Evolutionary conservation across 2,329 filamentous ascomycete genomes (phyloP), one percentile per base, ranked within the genome.

Genomic region (Chaetomiaceae sp.): DNA sequence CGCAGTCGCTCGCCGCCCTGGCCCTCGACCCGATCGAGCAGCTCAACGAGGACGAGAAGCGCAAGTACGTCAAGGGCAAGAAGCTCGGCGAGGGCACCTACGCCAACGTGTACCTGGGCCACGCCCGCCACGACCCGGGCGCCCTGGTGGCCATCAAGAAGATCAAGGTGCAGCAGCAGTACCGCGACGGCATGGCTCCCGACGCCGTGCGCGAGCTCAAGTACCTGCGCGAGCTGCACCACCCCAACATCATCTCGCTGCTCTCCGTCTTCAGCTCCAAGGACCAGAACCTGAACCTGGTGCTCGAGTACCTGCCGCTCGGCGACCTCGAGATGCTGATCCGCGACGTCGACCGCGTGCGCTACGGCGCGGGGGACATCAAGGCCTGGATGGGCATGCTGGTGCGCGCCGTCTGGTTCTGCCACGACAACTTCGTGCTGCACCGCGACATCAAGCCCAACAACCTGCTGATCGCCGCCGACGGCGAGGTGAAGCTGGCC

Each of bases 321-420:
- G 91, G 93, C 55, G 93, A 98, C 67, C 77, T 98, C 22, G 88
- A 97, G 67, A 88, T 90, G 76, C 79, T 98, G 49, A 95, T 95
- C 65, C 87, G 88, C 64, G 90, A 97, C 67, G 81, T 78, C 24
- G 78, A 83, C 37, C 72, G 73, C 44, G 83, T 96, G 38, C 80
- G 82, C 45, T 97, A 97, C 65, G 86, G 86, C 51, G 79, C 81
- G 10, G 86, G 87, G 15, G 93, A 98, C 65, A 89, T 97, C 66
- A 98, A 98, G 66, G 86, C 89, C 14, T 98, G 93, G 93, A 95
- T 96, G 84, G 87, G 86, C 53, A 97, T 97, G 93, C 77, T 97
- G n/a, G 79, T 79, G 22, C 83, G 91, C 34, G 93, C 86, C 20
- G 81, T 97, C 22, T 95, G 88, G 84, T 98, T 95, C 73, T 97